Percentiles rank a stretch among this genome's conserved stretches.
Evolutionary conservation across 2,329 filamentous ascomycete species (phyloP).

Genomic region (Fusarium mundagurra): DNA sequence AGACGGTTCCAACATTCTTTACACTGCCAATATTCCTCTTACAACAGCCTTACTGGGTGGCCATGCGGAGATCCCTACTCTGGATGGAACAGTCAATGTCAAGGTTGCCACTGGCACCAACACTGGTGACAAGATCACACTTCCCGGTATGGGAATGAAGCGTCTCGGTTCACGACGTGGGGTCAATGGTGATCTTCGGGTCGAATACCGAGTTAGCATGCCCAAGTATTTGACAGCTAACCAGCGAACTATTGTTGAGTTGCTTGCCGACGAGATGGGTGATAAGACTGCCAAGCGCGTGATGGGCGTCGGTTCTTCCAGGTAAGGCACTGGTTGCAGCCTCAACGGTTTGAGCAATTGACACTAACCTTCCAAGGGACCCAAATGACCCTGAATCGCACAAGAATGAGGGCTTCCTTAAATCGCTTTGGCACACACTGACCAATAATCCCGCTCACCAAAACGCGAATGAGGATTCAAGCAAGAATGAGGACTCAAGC

Average conservation of each 20-base stretch:
- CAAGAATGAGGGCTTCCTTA: constrained; percentile 89
- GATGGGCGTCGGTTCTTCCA: constrained; percentile 75
- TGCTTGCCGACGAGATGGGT: constrained; percentile 95
- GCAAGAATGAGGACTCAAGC: constrained; percentile 30
- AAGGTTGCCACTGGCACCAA: constrained; percentile 91
- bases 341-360: neutral
- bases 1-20: constrained; percentile 87
- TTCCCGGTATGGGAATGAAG: constrained; percentile 94
- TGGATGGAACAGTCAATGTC: constrained; percentile 90
- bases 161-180: constrained; percentile 75
- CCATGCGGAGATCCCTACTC: constrained; percentile 87
- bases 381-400: constrained; percentile 60
- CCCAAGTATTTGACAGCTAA: constrained; percentile 93
- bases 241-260: constrained; percentile 91
- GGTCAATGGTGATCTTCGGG: constrained; percentile 81
- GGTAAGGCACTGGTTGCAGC: constrained; percentile 39
- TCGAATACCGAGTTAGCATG: constrained; percentile 96
- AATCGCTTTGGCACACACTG: constrained; percentile 91
- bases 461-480: constrained; percentile 43
- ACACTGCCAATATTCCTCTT: constrained; percentile 89
- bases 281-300: constrained; percentile 91
- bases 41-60: constrained; percentile 94
- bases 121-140: constrained; percentile 90
- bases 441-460: constrained; percentile 76
- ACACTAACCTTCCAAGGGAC: constrained; percentile 26